Conservation (phyloP, 2,329 filamentous ascomycete genomes). For the Rutstroemia sp. region DNA sequence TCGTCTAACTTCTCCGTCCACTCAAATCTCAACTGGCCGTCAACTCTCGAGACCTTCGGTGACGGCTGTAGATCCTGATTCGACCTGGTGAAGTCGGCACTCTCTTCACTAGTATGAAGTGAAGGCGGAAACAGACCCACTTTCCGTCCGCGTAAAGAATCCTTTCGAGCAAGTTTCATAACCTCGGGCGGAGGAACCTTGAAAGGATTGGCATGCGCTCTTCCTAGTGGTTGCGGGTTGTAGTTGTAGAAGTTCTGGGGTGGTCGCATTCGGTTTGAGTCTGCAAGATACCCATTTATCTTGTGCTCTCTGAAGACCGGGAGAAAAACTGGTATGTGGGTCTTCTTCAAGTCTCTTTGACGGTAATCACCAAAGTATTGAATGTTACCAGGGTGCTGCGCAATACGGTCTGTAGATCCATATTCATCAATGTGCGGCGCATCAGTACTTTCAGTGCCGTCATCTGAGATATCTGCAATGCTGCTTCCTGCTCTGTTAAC, state of each 20-base stretch:
- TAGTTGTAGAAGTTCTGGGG: slow-evolving; percentile 9
- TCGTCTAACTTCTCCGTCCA: slow-evolving; percentile 18
- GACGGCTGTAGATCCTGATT: slow-evolving; percentile 1
- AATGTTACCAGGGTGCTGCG: slow-evolving; percentile 24
- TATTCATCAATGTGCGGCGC: slow-evolving; percentile 17
- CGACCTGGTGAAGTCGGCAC: slow-evolving; percentile 5
- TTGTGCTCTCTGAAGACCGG: slow-evolving; percentile 23
- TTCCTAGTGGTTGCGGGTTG: slow-evolving; percentile 17
- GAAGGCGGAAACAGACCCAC: slow-evolving; percentile 7
- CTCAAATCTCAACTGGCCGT: slow-evolving; percentile 5
- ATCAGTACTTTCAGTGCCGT: slow-evolving; percentile 11
- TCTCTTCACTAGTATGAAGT: slow-evolving; percentile 8
- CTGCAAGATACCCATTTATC: slow-evolving; percentile 26
- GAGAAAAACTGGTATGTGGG: slow-evolving; percentile 21
- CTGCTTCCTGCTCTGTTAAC: slow-evolving; percentile 24
- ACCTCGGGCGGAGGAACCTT: slow-evolving; percentile 22
- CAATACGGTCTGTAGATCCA: slow-evolving; percentile 22
- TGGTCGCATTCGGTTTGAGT: slow-evolving; percentile 21
- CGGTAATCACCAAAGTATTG: slow-evolving; percentile 22
- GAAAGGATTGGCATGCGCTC: slow-evolving; percentile 25
- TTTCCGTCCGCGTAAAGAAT: slow-evolving; percentile 2
- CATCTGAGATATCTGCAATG: slow-evolving; percentile 25
- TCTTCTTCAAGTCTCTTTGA: slow-evolving; percentile 24
- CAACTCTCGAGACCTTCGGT: background rate
- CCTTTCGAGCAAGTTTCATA: background rate